phyloP scores from a whole-genome alignment of 2,329 filamentous ascomycete species.

The Teratosphaeria nubilosa region DNA sequence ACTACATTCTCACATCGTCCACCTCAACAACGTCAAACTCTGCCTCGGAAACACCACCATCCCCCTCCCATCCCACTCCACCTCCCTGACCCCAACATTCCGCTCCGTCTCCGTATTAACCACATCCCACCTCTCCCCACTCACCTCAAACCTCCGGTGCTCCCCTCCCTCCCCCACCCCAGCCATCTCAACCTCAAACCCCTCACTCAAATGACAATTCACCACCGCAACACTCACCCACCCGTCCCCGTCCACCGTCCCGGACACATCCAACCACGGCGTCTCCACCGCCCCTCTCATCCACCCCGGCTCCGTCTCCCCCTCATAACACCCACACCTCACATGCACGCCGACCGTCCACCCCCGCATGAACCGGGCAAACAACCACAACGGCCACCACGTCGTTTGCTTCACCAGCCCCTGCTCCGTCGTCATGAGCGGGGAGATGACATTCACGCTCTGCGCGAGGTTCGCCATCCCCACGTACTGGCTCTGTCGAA shows the following conservation, averaged over 20 bases:
- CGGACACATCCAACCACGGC: slow-evolving; percentile 61
- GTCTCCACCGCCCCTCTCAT: slow-evolving; percentile 55
- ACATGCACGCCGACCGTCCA: slow-evolving; percentile 58
- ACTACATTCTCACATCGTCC: slow-evolving; percentile 29
- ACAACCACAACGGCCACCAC: slow-evolving; percentile 65
- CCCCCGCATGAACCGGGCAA: slow-evolving; percentile 64
- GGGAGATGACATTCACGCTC: slow-evolving; percentile 67
- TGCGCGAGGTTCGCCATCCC: slow-evolving; percentile 75
- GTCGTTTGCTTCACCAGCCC: slow-evolving; percentile 62
- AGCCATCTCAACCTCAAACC: slow-evolving; percentile 49
- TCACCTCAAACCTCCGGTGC: slow-evolving; percentile 54
- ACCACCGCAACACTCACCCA: slow-evolving; percentile 59
- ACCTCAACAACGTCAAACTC: slow-evolving; percentile 57
- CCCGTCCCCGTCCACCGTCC: slow-evolving; percentile 49
- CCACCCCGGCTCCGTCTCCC: slow-evolving; percentile 57
- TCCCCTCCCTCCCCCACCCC: slow-evolving; percentile 40
- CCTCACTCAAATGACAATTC: slow-evolving; percentile 54
- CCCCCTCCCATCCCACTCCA: slow-evolving; percentile 53
- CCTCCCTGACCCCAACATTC: slow-evolving; percentile 51
- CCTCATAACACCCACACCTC: slow-evolving; percentile 52
- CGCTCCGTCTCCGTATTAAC: slow-evolving; percentile 55
- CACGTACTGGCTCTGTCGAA: slow-evolving; percentile 59
- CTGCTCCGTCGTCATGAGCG: slow-evolving; percentile 58
- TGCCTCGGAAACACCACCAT: slow-evolving; percentile 58
- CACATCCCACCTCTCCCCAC: slow-evolving; percentile 45